These are phyloP conservation scores for Nematocida homosporus DNA, from an alignment of 371 early-diverging fungal genomes.

Conservation along the genomic window DNA sequence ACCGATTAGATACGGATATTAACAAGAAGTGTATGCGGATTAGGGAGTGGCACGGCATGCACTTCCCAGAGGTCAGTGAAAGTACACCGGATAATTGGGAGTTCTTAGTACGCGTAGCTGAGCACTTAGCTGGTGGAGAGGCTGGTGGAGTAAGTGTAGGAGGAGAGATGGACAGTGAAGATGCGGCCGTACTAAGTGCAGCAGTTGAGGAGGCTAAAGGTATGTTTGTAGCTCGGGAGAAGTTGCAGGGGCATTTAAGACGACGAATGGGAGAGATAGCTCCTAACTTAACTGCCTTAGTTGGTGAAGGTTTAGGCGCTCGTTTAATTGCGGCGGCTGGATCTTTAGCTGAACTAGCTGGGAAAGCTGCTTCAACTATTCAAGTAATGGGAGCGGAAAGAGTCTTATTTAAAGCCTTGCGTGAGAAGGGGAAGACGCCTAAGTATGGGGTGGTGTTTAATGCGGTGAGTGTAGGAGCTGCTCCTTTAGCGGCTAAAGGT, in stretches of 20 bases:
- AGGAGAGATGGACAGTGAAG: conserved; percentile 79
- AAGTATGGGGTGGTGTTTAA: conserved; percentile 85
- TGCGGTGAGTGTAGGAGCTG: conserved; percentile 69
- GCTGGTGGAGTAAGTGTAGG: conserved; percentile 70
- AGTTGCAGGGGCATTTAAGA: conserved; percentile 79
- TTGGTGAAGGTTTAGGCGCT: conserved; percentile 83
- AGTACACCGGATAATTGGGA: conserved; percentile 74
- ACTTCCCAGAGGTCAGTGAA: conserved; percentile 81
- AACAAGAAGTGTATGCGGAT: conserved; percentile 90
- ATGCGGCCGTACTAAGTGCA: conserved; percentile 76
- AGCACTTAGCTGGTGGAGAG: conserved; percentile 53
- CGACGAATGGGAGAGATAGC: conserved; percentile 81
- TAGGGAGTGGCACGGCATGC: conserved; percentile 86
- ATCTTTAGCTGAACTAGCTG: conserved; percentile 79
- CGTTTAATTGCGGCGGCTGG: conserved; percentile 82
- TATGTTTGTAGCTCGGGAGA: conserved; percentile 77
- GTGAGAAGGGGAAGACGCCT: conserved; percentile 85
- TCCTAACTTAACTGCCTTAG: conserved; percentile 80
- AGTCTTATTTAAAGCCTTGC: conserved; percentile 87
- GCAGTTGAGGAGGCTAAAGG: conserved; percentile 77
- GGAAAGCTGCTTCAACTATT: conserved; percentile 83
- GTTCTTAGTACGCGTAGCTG: conserved; percentile 72
- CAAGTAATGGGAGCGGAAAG: conserved; percentile 95
- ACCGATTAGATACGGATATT: conserved; percentile 87
- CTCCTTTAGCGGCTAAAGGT: conserved; percentile 77